Base-by-base conservation (phyloP, 2,329 filamentous ascomycete genomes). In the Aspergillus thermomutatus region DNA sequence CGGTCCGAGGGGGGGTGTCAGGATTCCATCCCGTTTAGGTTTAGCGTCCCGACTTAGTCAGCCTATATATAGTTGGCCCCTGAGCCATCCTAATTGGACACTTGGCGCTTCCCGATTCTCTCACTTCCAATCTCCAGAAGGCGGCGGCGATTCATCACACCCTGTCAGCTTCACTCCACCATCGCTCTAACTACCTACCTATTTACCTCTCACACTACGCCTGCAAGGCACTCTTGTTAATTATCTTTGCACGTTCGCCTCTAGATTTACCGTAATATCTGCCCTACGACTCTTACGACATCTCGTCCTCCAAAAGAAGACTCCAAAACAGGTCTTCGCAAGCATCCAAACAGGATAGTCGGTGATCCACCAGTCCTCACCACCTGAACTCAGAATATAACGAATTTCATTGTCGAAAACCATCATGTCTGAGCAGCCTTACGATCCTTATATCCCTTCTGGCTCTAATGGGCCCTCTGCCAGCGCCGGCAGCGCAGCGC, bases 381-480 rank as follows among this genome's bases (percentile, higher is more conserved):
- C 41, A 63, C 54, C 49, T 43, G 27, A 55, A n/a, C 19, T 19
- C 26, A 46, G 23, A 49, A 31, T 27, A n/a, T 53, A 50, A 56
- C 60, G 47, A 64, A 54, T 57, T 25, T 37, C 61, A 28, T 50
- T 48, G 41, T 57, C 57, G 11, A 59, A 53, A 45, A 49, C 59
- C 67, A 76, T 69, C 68, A 85, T 85, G 83, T 80, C 81, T 73
- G 80, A 85, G 70, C 79, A 81, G 68, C 90, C 90, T 66, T 95
- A 95, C 78, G 91, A 95, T 78, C 91, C 91, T 62, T 95, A 94
- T 79, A 92, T 93, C 76, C 91, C 91, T 72, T 85, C 84, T 73
- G 86, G 86, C 76, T 75, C 77, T 60, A 75, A 65, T 74, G 73
- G 77, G 69, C 60, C 71, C 65, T 69, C 77, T 71, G 64, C 81